Evolutionary conservation across 164 flowering plant genomes (phyloP), one percentile per base, ranked within the genome.

Genomic region (Buxus sempervirens): DNA sequence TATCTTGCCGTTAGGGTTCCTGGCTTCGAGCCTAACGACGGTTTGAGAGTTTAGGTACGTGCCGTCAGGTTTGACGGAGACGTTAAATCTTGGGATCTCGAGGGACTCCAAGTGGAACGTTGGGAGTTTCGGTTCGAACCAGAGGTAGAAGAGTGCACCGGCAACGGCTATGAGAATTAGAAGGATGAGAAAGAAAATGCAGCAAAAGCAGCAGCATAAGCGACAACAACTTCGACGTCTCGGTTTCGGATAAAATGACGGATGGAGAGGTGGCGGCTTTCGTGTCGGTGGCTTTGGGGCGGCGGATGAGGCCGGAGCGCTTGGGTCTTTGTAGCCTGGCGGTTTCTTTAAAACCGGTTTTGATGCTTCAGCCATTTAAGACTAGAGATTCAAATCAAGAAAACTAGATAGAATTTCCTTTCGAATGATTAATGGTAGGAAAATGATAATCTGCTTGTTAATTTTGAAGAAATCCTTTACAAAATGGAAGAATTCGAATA

Each of bases 311-410:
- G 9, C 63, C 2, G 76, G 75, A 1, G 27, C 53, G 32, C 10
- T 74, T 8, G 87, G 82, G 72, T 82, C 86, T 74, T 72, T 66
- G 77, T 81, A 86, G 4, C 89, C 94, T 2, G 90, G 94, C 1
- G 94, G 94, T 53, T 78, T 85, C 53, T 84, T 77, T 45, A 86
- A 77, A 14, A 66, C 65, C 22, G 81, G 81, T 61, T 72, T 76
- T 53, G 65, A 19, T 38, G 75, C 66, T 15, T 76, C 75, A 15
- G 77, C 59, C 82, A 74, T 76, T 58, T 51, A 26, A 22, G 53
- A 27, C 24, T 36, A 51, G 45, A 22, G 14, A 36, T 8, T 66
- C 18, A n/a, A 23, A 25, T 25, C n/a, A 10, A 26, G 13, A 14
- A 58, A 58, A 10, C 0, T 26, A 28, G 36, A 58, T 0, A 28